These are phyloP conservation scores for Ceratobasidium sp. DNA, from an alignment of 1,284 basidiomycete species.

Conservation along the genomic window DNA sequence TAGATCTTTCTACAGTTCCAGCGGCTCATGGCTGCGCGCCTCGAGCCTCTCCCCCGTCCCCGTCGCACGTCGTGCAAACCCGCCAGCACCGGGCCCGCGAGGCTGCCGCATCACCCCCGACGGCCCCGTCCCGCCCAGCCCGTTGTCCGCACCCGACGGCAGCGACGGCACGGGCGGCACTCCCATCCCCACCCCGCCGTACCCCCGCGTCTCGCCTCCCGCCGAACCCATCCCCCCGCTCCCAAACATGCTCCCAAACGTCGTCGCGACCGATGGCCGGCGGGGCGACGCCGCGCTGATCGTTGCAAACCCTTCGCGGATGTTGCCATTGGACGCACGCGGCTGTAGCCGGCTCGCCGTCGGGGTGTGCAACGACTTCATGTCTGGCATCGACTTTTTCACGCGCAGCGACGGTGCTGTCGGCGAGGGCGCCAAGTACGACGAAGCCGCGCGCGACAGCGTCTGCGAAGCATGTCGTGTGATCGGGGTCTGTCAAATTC, in stretches of 20 bases:
- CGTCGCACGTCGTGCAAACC: constrained; percentile 71
- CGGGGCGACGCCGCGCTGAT: constrained; percentile 71
- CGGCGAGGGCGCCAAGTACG: constrained; percentile 66
- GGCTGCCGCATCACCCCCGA: constrained; percentile 77
- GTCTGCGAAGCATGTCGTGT: constrained; percentile 55
- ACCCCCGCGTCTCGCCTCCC: constrained; percentile 48
- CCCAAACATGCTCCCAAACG: constrained; percentile 71
- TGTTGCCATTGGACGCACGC: constrained; percentile 87
- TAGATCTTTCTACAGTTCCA: constrained; percentile 67
- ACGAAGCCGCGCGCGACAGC: constrained; percentile 74
- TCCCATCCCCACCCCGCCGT: constrained; percentile 45
- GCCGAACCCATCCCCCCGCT: constrained; percentile 56
- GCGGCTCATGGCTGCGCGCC: constrained; percentile 78
- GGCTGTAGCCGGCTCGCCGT: constrained; percentile 70
- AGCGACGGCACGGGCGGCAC: constrained; percentile 80
- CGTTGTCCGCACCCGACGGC: constrained; percentile 62
- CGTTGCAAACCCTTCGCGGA: constrained; percentile 88
- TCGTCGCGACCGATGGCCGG: constrained; percentile 69
- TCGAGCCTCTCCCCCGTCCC: constrained; percentile 66
- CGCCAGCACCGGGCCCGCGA: constrained; percentile 73
- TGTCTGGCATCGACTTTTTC: constrained; percentile 97
- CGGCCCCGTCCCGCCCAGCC: constrained; percentile 53
- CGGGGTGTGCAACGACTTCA: constrained; percentile 76
- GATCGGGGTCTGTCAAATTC: constrained; percentile 24
- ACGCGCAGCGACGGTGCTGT: constrained; percentile 64